These are phyloP conservation scores for Brassica nigra DNA, from an alignment of 345 rosid species.

Conservation along the genomic window DNA sequence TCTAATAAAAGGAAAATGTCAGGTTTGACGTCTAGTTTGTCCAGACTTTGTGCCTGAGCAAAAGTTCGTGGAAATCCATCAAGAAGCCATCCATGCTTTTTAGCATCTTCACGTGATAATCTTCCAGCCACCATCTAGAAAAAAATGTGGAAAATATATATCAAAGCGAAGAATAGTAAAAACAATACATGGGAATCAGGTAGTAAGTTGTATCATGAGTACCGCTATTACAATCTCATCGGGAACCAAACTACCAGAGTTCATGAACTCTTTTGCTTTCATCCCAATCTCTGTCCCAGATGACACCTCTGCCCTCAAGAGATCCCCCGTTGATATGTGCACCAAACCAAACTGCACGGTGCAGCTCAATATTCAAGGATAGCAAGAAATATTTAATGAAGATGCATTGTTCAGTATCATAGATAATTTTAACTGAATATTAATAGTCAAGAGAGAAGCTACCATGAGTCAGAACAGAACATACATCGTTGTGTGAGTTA, in stretches of 20 bases:
- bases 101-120: conserved; percentile 67
- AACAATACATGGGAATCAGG: not conserved
- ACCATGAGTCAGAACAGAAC: not conserved
- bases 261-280: conserved; percentile 78
- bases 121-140: conserved; percentile 68
- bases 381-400: not conserved
- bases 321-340: conserved; percentile 91
- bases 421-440: not conserved
- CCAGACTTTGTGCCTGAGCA: conserved; percentile 79
- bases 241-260: conserved; percentile 77
- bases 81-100: conserved; percentile 85
- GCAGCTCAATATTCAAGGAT: not conserved
- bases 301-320: conserved; percentile 80
- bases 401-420: not conserved
- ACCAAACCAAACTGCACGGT: conserved; percentile 63
- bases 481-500: not conserved
- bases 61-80: conserved; percentile 87
- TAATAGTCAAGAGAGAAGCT: not conserved
- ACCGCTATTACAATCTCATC: conserved; percentile 86
- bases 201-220: conserved; percentile 18
- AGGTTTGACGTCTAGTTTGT: conserved; percentile 68
- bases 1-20: conserved; percentile 73
- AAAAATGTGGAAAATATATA: conserved; percentile 14
- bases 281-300: conserved; percentile 76
- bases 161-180: not conserved